Evolutionary conservation across 1,284 basidiomycete species (phyloP), one percentile per base, ranked within the genome.

Genomic region (Rhizoctonia solani): DNA sequence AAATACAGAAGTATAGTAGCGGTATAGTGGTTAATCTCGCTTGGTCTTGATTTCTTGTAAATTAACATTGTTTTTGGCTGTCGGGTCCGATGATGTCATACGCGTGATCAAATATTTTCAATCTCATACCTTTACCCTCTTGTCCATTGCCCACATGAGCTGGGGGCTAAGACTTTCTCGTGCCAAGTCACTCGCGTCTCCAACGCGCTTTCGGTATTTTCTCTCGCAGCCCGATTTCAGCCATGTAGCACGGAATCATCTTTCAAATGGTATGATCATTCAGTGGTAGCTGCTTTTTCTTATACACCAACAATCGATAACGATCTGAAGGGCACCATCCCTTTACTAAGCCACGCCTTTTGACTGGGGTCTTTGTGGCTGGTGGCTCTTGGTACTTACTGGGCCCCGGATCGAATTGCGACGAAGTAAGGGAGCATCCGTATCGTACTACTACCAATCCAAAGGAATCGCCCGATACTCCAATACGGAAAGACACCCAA

Each of bases 11-110:
- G 23, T 61, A 8, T 49, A 58, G 29, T 14, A 25, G 6, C 29
- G 46, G 4, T 11, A n/a, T n/a, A n/a, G 39, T 34, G 19, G 30
- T 8, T 39, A 39, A 39, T 39, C 29, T 14, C 44, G 25, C 42
- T 49, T 61, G 46, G n/a, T 16, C 41, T 19, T 23, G 42, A 29
- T 42, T 34, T 37, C 19, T 9, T 61, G 46, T 61, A 61, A 61
- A 50, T 61, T 50, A 61, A 46, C n/a, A 61, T 50, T 9, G 21
- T 46, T 39, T 59, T 11, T 19, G 49, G 13, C 29, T 29, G 25
- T 30, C 29, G 23, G 6, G 19, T 52, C 27, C 21, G 4, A n/a
- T 61, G 47, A 39, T n/a, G 56, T 47, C 29, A 42, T 13, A 13
- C 29, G 46, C 37, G 58, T 32, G n/a, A 32, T 47, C 16, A 16